Evolutionary conservation across 2,329 filamentous ascomycete species (phyloP).

Genomic region (Cercospora berteroae): DNA sequence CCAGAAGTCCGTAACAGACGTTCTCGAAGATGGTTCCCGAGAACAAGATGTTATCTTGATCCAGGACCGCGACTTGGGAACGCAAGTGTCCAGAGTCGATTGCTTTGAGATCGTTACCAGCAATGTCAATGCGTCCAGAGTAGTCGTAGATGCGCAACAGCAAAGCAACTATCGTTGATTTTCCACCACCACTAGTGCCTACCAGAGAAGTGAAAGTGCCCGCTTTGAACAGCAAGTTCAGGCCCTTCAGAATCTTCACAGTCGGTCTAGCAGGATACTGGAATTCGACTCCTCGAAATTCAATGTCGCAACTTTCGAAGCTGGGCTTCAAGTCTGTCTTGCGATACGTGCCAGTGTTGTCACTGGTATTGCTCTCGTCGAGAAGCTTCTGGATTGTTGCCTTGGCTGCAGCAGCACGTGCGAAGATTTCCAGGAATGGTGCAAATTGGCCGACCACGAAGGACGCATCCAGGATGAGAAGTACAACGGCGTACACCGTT

Average conservation of each 20-base stretch:
- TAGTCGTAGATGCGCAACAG: constrained; percentile 47
- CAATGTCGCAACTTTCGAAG: constrained; percentile 33
- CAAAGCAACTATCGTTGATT: constrained; percentile 47
- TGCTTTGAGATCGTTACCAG: constrained; percentile 41
- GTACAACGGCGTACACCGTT: constrained; percentile 62
- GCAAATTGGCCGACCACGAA: constrained; percentile 63
- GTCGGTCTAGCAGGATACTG: constrained; percentile 47
- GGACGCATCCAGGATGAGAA: constrained; percentile 62
- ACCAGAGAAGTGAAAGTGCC: constrained; percentile 48
- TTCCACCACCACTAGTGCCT: constrained; percentile 46
- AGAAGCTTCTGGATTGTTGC: constrained; percentile 47
- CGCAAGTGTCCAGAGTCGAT: constrained; percentile 40
- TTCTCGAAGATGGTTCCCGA: constrained; percentile 48
- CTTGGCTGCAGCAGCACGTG: constrained; percentile 53
- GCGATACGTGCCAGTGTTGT: constrained; percentile 23
- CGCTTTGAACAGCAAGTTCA: constrained; percentile 40
- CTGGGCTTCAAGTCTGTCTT: constrained; percentile 28
- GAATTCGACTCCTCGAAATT: constrained; percentile 43
- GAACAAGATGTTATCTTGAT: constrained; percentile 49
- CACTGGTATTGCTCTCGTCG: constrained; percentile 31
- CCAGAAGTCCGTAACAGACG: constrained; percentile 41
- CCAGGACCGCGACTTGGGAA: constrained; percentile 45
- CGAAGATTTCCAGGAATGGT: constrained; percentile 59
- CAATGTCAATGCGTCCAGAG: constrained; percentile 41
- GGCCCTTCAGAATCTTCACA: constrained; percentile 40